Conservation (phyloP, 2,329 filamentous ascomycete genomes). For the Tolypocladium tundrense region DNA sequence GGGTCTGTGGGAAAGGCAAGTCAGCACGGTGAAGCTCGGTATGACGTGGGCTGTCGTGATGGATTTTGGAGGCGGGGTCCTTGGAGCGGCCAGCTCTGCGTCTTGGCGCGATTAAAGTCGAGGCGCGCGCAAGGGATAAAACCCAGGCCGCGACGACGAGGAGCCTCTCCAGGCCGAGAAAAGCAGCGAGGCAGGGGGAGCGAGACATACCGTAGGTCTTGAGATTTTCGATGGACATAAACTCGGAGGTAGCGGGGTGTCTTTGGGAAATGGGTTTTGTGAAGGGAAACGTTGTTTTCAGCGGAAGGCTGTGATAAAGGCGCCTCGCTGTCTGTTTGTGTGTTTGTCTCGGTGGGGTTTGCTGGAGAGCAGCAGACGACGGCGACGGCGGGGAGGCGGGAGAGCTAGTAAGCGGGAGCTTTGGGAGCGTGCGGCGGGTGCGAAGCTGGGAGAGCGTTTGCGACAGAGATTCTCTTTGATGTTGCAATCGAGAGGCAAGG, state of each 20-base stretch:
- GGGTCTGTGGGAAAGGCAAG: conserved; percentile 55
- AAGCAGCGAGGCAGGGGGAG: background rate
- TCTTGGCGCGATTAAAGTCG: background rate
- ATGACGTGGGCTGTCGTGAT: background rate
- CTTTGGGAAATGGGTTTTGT: conserved; percentile 44
- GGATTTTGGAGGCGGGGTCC: background rate
- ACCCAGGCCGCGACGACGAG: background rate
- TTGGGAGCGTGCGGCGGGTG: background rate
- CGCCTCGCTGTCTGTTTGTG: conserved; percentile 32
- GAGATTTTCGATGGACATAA: conserved; percentile 99
- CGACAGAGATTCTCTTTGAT: background rate
- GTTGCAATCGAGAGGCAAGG: background rate
- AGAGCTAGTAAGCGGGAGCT: background rate
- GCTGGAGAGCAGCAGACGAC: background rate
- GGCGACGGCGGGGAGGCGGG: background rate
- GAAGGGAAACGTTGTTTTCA: conserved; percentile 23
- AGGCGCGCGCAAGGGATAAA: background rate
- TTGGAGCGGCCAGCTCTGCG: background rate
- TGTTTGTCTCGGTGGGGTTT: conserved; percentile 8
- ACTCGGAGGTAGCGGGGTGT: conserved; percentile 61
- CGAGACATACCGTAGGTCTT: conserved; percentile 73
- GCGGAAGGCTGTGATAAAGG: conserved; percentile 35
- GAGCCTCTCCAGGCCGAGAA: background rate
- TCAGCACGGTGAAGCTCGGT: conserved; percentile 12
- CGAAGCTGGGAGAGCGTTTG: background rate